Evolutionary conservation across 2,329 filamentous ascomycete genomes (phyloP), one percentile per base, ranked within the genome.

Genomic region (Fusarium setosum): DNA sequence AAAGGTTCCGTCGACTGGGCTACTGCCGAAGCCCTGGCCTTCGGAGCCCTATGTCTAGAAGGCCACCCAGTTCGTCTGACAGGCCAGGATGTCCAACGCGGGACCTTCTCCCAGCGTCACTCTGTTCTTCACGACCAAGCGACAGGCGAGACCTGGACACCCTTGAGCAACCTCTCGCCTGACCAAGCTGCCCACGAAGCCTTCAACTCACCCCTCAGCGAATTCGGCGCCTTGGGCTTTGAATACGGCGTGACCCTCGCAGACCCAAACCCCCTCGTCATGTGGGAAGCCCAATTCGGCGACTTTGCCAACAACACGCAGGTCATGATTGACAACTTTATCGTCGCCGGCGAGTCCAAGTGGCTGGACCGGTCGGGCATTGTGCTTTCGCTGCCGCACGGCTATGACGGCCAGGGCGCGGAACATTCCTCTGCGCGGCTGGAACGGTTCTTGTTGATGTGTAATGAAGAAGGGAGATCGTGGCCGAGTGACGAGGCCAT

Each of bases 261-360:
- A 21, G 97, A 96, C 29, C 96, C 96, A 50, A 96, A 97, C 76
- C 94, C 95, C 23, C 88, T 98, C 21, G 94, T 98, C 70, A 96
- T 98, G 89, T 98, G 96, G 96, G 96, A 98, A 82, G 96, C 96
- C 26, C 96, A 99, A 81, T 99, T 99, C 74, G 96, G 96, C 84
- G 96, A 98, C 81, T 99, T 99, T 75, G 95, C 95, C 84, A 99
- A 98, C 86, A 98, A 97, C 75, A 94, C 95, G 35, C 96, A 99
- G 82, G 96, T 93, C 79, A 95, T 98, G 79, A 95, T 98, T 74
- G 96, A 98, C 80, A 96, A 99, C 81, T 98, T 98, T 82, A 90
- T 99, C 71, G 94, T 94, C 38, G 97, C 95, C 61, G 96, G 95
- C 75, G 96, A 98, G 82, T 90, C 92, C 67, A 98, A 99, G 83